Percentiles rank a stretch among this genome's conserved stretches.
Conservation (phyloP, 495 filamentous ascomycete genomes). For the Penicillium riverlandense region DNA sequence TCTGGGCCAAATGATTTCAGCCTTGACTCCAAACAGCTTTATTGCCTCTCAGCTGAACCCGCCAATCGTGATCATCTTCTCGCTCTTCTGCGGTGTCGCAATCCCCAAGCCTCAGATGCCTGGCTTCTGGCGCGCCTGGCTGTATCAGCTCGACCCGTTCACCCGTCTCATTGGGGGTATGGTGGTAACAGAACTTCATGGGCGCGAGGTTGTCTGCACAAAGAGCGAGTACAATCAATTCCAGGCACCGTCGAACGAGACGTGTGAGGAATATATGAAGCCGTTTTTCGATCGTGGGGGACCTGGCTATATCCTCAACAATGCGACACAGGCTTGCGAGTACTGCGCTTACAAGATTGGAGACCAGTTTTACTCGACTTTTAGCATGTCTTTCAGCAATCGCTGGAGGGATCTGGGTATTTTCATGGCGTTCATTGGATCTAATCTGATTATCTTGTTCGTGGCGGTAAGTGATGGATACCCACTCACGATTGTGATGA, state of each 20-base stretch:
- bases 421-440: constrained; percentile 62
- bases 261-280: constrained; percentile 69
- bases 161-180: constrained; percentile 75
- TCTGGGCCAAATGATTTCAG: constrained; percentile 59
- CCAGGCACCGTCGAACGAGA: constrained; percentile 49
- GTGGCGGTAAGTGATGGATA: constrained; percentile 33
- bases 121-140: constrained; percentile 69
- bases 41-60: constrained; percentile 69
- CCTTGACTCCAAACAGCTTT: constrained; percentile 62
- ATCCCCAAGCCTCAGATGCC: constrained; percentile 71
- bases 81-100: constrained; percentile 78
- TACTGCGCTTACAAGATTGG: constrained; percentile 75
- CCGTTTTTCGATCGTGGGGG: constrained; percentile 57
- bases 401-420: constrained; percentile 80
- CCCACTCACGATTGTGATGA: not conserved
- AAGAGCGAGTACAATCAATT: constrained; percentile 54
- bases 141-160: constrained; percentile 80
- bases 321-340: constrained; percentile 54
- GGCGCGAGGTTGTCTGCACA: constrained; percentile 51
- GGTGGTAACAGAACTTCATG: constrained; percentile 66
- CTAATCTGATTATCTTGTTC: constrained; percentile 70
- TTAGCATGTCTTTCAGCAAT: constrained; percentile 56
- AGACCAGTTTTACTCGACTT: constrained; percentile 65
- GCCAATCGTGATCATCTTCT: constrained; percentile 70
- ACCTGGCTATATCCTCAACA: constrained; percentile 55